Base-by-base conservation (phyloP, 2,329 filamentous ascomycete genomes). In the Geosmithia flava region DNA sequence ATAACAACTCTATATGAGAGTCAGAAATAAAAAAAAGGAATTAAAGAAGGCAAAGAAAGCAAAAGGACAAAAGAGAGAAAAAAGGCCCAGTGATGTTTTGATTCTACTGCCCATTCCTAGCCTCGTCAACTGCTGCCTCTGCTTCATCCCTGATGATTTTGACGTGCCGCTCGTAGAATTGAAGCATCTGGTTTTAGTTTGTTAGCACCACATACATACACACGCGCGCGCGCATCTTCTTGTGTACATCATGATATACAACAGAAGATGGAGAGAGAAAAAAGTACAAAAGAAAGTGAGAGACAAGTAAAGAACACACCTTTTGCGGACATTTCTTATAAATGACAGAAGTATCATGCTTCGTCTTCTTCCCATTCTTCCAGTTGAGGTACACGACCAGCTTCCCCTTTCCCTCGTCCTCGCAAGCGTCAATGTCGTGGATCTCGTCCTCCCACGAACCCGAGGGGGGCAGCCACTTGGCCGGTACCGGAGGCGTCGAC, bases 381-480 rank as follows among this genome's bases (percentile, higher is more conserved):
- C 87, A 91, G 13, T 79, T 78, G 30, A 90, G 65, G 55, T 83
- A 87, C 1, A 85, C 84, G 30, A 80, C 72, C 15, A 87, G 68
- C 50, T 72, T 74, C 17, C 73, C 75, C 3, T 67, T 69, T 23
- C 75, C 68, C 46, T 76, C 74, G 54, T 87, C 81, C 55, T 87
- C 78, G 49, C 85, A 83, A 1, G 83, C 85, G 54, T 89, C 85
- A 30, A 93, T 81, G 1, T 70, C 69, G 19, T 76, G 71, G 20
- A 91, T 78, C 2, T 85, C 72, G 11, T 87, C 78, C 54, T 93
- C 87, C 87, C 87, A 93, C 30, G 75, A 81, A 7, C 86, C 86
- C 2, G 75, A 70, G 0, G 87, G 87, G 2, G 83, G 82, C 49
- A 74, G 76, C 76, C 83, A 88, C 48, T 66, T 68, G 2, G 59